These are phyloP conservation scores for Hemileia vastatrix DNA, from an alignment of 1,284 basidiomycete species.

Conservation along the genomic window DNA sequence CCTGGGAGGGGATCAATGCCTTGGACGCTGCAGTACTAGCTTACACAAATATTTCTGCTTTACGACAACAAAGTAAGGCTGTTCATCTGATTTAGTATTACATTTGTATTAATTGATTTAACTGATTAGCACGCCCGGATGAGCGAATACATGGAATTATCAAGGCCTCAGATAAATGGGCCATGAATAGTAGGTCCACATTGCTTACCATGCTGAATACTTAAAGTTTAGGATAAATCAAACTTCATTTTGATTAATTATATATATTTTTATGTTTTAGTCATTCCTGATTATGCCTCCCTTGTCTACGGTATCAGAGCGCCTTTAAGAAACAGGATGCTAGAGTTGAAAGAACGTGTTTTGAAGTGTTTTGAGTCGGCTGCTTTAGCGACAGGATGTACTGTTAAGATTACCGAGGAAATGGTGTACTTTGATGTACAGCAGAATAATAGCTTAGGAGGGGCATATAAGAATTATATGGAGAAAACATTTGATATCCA, in stretches of 20 bases:
- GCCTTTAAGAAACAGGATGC: slow-evolving; percentile 33
- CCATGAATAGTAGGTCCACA: slow-evolving; percentile 30
- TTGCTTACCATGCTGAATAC: too few relatives aligned
- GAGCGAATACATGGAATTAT: slow-evolving; percentile 47
- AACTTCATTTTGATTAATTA: slow-evolving; percentile 8
- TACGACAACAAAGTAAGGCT: slow-evolving; percentile 64
- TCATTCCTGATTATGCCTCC: slow-evolving; percentile 44
- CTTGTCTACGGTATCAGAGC: slow-evolving; percentile 44
- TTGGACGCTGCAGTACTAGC: slow-evolving; percentile 72
- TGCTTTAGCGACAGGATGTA: slow-evolving; percentile 45
- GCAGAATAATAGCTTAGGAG: slow-evolving; percentile 30
- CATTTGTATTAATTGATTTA: slow-evolving; percentile 48
- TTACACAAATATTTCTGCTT: slow-evolving; percentile 61
- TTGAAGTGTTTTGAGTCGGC: slow-evolving; percentile 44
- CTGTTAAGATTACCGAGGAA: slow-evolving; percentile 34
- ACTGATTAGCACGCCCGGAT: slow-evolving; percentile 12
- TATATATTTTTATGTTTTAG: slow-evolving; percentile 17
- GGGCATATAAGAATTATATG: slow-evolving; percentile 36
- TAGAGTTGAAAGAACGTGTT: slow-evolving; percentile 34
- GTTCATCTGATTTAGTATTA: slow-evolving; percentile 59
- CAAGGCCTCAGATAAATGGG: slow-evolving; percentile 42
- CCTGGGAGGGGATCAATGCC: slow-evolving; percentile 75
- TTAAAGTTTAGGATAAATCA: too few relatives aligned
- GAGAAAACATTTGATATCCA: slow-evolving; percentile 27
- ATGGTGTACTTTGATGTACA: slow-evolving; percentile 41